Conservation (phyloP, 352 stramenopile genomes). For the Pythium dissimile region DNA sequence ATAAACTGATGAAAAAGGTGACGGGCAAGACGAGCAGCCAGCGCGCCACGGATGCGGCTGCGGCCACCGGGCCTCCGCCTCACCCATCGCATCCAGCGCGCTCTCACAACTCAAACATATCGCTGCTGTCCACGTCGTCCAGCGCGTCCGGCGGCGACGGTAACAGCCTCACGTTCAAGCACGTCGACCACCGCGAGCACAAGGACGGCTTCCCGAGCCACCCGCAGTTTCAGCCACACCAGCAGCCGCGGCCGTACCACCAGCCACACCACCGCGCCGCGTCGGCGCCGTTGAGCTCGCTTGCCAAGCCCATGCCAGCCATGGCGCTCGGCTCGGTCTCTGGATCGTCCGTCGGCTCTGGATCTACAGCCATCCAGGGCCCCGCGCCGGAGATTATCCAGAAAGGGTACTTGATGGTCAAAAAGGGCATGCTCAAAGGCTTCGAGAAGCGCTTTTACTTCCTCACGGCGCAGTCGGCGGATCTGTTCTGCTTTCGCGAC, state of each 20-base stretch:
- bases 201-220: too few species aligned
- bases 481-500: constrained; percentile 64
- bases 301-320: background rate
- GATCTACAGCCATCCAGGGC: background rate
- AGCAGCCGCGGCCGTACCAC: background rate
- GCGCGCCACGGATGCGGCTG: background rate
- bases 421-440: constrained; percentile 54
- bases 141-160: background rate
- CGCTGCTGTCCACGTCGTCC: constrained; percentile 5
- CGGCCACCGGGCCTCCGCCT: background rate
- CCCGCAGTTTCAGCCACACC: too few species aligned
- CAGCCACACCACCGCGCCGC: background rate
- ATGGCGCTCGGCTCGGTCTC: background rate
- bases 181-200: background rate
- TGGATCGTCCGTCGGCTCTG: constrained; percentile 1
- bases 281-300: background rate
- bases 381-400: constrained; percentile 11
- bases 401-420: constrained; percentile 44
- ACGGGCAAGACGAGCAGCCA: background rate
- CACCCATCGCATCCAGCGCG: background rate
- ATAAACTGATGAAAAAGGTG: constrained; percentile 16
- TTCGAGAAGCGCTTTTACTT: constrained; percentile 74
- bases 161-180: background rate
- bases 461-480: constrained; percentile 26
- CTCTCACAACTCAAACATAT: background rate